These are phyloP conservation scores for Fusarium anguioides DNA, from an alignment of 2,329 filamentous ascomycete genomes.

Conservation along the genomic window DNA sequence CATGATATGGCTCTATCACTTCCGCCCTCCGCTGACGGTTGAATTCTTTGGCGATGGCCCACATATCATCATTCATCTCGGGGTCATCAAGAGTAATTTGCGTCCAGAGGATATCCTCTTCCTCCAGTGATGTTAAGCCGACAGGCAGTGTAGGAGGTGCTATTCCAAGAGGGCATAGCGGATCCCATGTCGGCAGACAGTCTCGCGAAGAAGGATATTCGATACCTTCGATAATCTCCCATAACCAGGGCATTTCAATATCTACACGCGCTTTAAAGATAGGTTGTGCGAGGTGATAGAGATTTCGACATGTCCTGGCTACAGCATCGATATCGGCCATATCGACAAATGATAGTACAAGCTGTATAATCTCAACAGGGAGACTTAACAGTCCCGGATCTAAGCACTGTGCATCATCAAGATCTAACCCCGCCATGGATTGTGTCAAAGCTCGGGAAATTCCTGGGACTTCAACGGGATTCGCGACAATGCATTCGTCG, in stretches of 20 bases:
- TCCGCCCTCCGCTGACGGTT: not conserved
- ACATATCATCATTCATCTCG: not conserved
- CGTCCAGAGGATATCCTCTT: not conserved
- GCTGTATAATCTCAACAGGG: not conserved
- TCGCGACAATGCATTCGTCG: constrained; percentile 2
- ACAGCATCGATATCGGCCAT: fast-evolving
- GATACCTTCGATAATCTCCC: not conserved
- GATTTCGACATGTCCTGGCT: not conserved
- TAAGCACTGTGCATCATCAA: fast-evolving
- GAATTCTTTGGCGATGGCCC: fast-evolving
- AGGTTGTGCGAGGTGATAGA: not conserved
- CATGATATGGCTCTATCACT: not conserved
- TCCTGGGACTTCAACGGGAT: not conserved
- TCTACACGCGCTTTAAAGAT: fast-evolving
- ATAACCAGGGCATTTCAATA: not conserved
- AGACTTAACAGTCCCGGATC: not conserved
- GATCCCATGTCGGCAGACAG: not conserved
- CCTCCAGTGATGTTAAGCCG: not conserved
- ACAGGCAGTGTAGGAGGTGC: not conserved
- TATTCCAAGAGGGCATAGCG: not conserved
- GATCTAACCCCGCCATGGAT: fast-evolving
- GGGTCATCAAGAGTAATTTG: not conserved
- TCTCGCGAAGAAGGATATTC: not conserved
- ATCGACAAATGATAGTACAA: not conserved
- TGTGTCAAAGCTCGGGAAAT: not conserved